Conservation (phyloP, 164 flowering plant species). For the Stephania yunnanensis region DNA sequence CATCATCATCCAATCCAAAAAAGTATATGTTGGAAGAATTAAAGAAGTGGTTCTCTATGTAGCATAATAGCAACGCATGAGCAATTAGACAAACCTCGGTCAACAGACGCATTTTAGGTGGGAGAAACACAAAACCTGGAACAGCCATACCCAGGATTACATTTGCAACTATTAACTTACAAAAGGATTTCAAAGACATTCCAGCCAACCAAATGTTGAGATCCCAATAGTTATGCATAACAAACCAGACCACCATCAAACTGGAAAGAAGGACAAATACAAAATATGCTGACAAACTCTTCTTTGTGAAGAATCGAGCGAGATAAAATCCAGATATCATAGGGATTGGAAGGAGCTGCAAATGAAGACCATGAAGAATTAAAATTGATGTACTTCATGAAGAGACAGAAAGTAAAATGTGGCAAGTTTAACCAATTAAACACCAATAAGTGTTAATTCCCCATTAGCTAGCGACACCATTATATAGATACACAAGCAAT, state of each 20-base stretch:
- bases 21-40: conserved; percentile 74
- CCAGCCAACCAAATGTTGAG: conserved; percentile 98
- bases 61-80: conserved; percentile 75
- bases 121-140: conserved; percentile 88
- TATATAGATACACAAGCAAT: background rate
- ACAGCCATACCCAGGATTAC: conserved; percentile 74
- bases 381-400: background rate
- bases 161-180: conserved; percentile 75
- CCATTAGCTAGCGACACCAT: background rate
- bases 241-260: conserved; percentile 87
- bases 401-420: background rate
- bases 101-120: conserved; percentile 54
- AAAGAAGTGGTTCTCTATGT: conserved; percentile 77
- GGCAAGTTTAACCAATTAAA: background rate
- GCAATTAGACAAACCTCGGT: conserved; percentile 70
- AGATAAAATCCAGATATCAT: conserved; percentile 75
- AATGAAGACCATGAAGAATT: conserved; percentile 6
- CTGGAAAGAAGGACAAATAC: conserved; percentile 81
- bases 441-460: background rate
- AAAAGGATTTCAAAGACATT: conserved; percentile 86
- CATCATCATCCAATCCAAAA: conserved; percentile 88
- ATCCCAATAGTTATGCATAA: conserved; percentile 91
- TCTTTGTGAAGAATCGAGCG: conserved; percentile 84
- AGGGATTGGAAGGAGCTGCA: conserved; percentile 91
- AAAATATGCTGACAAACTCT: conserved; percentile 82